These are phyloP conservation scores for Protea cynaroides DNA, from an alignment of 164 flowering plant genomes.

Conservation along the genomic window DNA sequence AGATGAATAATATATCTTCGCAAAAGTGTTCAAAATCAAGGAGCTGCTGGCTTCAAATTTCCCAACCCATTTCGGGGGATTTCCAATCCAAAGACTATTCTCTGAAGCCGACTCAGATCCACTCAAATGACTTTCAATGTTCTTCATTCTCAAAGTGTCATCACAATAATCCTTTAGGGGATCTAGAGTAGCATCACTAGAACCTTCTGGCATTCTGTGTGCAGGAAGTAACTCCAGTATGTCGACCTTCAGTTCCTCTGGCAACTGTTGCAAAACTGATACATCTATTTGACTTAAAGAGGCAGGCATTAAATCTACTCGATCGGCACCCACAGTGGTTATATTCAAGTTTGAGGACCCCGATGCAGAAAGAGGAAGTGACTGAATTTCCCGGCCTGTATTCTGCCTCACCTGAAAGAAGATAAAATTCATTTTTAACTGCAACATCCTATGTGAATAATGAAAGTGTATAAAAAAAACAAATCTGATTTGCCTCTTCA, in stretches of 20 bases:
- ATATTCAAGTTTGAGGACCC: constrained; percentile 11
- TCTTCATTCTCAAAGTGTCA: constrained; percentile 10
- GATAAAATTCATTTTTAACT: not conserved
- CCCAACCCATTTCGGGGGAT: constrained; percentile 78
- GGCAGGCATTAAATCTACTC: constrained; percentile 56
- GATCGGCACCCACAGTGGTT: constrained; percentile 11
- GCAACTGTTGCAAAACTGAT: constrained; percentile 65
- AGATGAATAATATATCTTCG: constrained; percentile 39
- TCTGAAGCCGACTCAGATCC: constrained; percentile 11
- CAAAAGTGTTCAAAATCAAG: constrained; percentile 38
- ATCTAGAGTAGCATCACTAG: constrained; percentile 17
- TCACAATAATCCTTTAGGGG: constrained; percentile 8
- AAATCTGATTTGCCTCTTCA: not conserved
- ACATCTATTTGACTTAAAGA: constrained; percentile 82
- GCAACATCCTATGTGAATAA: not conserved
- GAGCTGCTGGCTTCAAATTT: constrained; percentile 51
- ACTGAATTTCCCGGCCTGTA: constrained; percentile 11
- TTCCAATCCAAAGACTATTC: constrained; percentile 57
- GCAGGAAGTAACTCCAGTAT: constrained; percentile 61
- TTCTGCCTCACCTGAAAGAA: constrained; percentile 19
- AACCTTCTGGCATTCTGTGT: constrained; percentile 42
- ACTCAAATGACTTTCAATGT: constrained; percentile 7
- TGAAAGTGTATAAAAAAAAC: not conserved
- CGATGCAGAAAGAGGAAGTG: constrained; percentile 15
- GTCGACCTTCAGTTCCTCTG: constrained; percentile 64